Evolutionary conservation across 2,329 filamentous ascomycete genomes (phyloP).

Genomic region (Epichloe gansuensis): DNA sequence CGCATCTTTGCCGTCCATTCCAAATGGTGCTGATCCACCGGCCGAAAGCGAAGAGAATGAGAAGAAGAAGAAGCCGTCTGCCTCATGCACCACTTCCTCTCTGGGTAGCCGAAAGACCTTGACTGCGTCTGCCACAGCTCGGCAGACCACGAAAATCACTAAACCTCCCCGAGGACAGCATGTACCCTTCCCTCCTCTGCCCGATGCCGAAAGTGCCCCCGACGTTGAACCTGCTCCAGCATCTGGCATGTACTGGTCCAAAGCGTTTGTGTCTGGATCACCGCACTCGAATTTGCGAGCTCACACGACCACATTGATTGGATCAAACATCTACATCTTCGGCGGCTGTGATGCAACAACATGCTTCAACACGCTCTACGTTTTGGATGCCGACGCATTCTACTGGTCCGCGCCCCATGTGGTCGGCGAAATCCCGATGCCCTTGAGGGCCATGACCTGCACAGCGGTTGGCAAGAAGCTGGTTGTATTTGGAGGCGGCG

Average conservation of each 20-base stretch:
- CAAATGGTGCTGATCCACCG: conserved; percentile 14
- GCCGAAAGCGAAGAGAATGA: conserved; percentile 15
- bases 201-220: conserved; percentile 40
- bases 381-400: conserved; percentile 57
- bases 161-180: conserved; percentile 27
- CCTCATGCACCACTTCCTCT: neutral
- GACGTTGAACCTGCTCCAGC: conserved; percentile 51
- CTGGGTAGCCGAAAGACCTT: conserved; percentile 18
- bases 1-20: conserved; percentile 13
- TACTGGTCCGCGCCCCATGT: conserved; percentile 56
- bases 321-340: conserved; percentile 55
- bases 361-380: conserved; percentile 58
- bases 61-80: conserved; percentile 19
- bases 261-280: conserved; percentile 48
- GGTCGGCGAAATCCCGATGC: conserved; percentile 50
- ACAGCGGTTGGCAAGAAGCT: conserved; percentile 59
- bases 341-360: conserved; percentile 53
- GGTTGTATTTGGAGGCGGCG: conserved; percentile 56
- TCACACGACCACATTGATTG: conserved; percentile 53
- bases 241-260: conserved; percentile 62
- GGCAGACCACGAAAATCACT: conserved; percentile 8
- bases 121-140: conserved; percentile 8
- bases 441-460: conserved; percentile 58
- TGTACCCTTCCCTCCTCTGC: conserved; percentile 42
- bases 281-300: conserved; percentile 49